Base-by-base conservation (phyloP, 2,329 filamentous ascomycete genomes). In the Cladorrhinum sp. region DNA sequence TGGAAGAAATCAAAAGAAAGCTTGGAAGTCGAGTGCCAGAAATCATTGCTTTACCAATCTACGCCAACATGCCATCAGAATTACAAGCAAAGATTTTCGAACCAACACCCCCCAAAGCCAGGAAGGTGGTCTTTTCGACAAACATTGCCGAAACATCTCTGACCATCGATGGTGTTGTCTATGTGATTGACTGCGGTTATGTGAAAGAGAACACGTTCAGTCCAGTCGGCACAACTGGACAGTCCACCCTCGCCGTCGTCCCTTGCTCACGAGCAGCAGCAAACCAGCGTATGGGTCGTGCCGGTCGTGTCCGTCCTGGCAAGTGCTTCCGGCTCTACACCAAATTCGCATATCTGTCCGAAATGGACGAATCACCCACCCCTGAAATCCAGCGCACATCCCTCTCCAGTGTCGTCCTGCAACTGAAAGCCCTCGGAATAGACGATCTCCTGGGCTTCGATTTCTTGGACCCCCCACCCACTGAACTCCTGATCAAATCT, bases 111-210 rank as follows among this genome's bases (percentile, higher is more conserved):
- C 85, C 89, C 0, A 88, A 88, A 18, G 88, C 90, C 0, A 85
- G 95, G 26, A 99, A 98, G 72, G 92, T 98, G 0, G 92, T 99
- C 0, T 77, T 98, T 39, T 92, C 94, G 0, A 98, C 95, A 2
- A 99, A 99, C 72, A 98, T 99, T 73, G 95, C 95, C 2, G 95
- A 99, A 74, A 99, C 95, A 0, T 92, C 87, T 79, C 77, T 99
- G 70, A 99, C 95, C 0, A 96, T 99, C 61, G 93, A 98, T 72
- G 94, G 93, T 16, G 96, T 98, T 62, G 90, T 94, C 8, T 97
- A 96, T 72, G 95, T 98, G 36, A 96, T 98, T 62, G 95, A 99
- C 68, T 91, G 91, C 0, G 95, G 95, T 0, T 96, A 96, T 66
- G 92, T 95, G 64, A 99, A 99, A 74, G 92, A 98, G 72, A 96